Evolutionary conservation across 2,329 filamentous ascomycete species (phyloP).

Genomic region (Fusarium avenaceum): DNA sequence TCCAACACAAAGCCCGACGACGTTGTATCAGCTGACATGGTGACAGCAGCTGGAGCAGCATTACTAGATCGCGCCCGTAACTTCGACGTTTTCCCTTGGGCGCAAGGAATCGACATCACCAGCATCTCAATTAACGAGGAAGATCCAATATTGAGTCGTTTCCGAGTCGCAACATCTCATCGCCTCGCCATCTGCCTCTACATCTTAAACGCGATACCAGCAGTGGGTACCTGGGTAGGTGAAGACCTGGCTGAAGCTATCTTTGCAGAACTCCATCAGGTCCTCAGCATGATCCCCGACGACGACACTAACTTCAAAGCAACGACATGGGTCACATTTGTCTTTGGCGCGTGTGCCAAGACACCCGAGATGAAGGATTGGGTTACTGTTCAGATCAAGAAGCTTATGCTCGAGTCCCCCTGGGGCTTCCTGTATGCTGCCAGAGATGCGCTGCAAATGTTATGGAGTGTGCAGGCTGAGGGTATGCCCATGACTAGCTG

Average conservation of each 20-base stretch:
- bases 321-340: constrained; percentile 69
- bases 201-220: constrained; percentile 57
- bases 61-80: constrained; percentile 56
- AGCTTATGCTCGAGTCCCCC: constrained; percentile 57
- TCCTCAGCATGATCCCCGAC: constrained; percentile 62
- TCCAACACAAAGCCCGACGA: constrained; percentile 51
- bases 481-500: constrained; percentile 53
- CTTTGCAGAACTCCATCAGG: constrained; percentile 61
- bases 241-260: constrained; percentile 53
- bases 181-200: constrained; percentile 62
- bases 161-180: constrained; percentile 60
- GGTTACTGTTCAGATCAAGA: constrained; percentile 62
- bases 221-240: constrained; percentile 45
- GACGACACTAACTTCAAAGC: constrained; percentile 68
- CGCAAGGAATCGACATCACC: constrained; percentile 54
- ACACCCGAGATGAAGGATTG: constrained; percentile 60
- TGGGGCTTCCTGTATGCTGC: constrained; percentile 65
- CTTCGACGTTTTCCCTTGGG: constrained; percentile 60
- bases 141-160: constrained; percentile 54
- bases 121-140: constrained; percentile 54
- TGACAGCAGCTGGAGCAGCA: constrained; percentile 50
- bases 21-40: constrained; percentile 49
- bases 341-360: constrained; percentile 66
- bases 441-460: constrained; percentile 59
- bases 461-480: constrained; percentile 59